These are phyloP conservation scores for Penicillium sp. DNA, from an alignment of 2,329 filamentous ascomycete genomes.

Conservation along the genomic window DNA sequence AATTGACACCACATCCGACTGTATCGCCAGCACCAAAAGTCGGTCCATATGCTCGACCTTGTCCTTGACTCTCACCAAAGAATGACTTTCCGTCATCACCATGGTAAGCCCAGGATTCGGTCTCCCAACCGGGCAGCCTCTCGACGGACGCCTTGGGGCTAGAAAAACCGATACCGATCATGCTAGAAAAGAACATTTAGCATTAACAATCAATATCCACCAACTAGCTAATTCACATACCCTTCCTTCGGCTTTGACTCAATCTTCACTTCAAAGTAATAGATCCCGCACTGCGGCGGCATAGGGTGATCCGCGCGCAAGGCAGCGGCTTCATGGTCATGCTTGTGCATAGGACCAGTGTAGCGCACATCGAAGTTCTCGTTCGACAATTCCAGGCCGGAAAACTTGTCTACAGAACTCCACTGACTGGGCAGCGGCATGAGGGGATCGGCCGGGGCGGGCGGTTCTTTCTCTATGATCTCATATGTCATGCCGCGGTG, in stretches of 20 bases:
- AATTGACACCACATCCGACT: slow-evolving; percentile 66
- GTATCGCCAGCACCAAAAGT: slow-evolving; percentile 60
- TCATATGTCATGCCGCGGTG: slow-evolving; percentile 81
- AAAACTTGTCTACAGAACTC: slow-evolving; percentile 75
- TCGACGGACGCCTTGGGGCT: slow-evolving; percentile 59
- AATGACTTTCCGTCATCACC: slow-evolving; percentile 67
- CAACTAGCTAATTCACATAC: slow-evolving; percentile 43
- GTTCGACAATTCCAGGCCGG: slow-evolving; percentile 69
- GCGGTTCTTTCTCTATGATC: slow-evolving; percentile 72
- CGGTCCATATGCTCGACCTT: slow-evolving; percentile 59
- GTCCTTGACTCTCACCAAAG: slow-evolving; percentile 55
- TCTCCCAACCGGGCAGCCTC: slow-evolving; percentile 65
- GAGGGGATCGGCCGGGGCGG: slow-evolving; percentile 59
- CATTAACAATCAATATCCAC: neutral
- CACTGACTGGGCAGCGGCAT: slow-evolving; percentile 76
- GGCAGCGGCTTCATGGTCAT: slow-evolving; percentile 73
- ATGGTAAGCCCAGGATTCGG: slow-evolving; percentile 66
- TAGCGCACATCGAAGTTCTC: slow-evolving; percentile 72
- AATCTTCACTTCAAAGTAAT: slow-evolving; percentile 81
- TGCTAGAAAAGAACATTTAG: slow-evolving; percentile 22
- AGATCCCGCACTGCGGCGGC: slow-evolving; percentile 86
- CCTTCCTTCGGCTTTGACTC: slow-evolving; percentile 67
- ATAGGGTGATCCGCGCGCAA: slow-evolving; percentile 83
- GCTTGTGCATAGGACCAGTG: slow-evolving; percentile 55
- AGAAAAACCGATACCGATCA: slow-evolving; percentile 61